Base-by-base conservation (phyloP, 23 red algal species). In the Gracilariopsis chorda region DNA sequence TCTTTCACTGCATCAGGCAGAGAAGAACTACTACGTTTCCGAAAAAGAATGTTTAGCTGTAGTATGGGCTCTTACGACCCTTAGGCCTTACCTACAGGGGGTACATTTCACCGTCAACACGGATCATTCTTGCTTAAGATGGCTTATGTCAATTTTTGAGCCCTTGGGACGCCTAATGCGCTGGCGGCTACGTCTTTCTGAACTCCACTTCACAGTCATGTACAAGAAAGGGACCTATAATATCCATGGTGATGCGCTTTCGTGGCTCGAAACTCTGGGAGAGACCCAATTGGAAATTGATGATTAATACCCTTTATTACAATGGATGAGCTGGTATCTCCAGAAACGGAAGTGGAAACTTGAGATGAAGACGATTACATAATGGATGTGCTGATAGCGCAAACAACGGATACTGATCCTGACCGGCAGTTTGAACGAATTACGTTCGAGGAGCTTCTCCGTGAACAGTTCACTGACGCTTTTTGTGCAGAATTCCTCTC, bases 21-120 rank as follows among this genome's bases (percentile, higher is more conserved):
- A 86, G 41, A 86, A 70, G 20, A 71, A 71, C 0, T 86, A 86
- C 44, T 86, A 57, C 4, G 36, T 33, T 4, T 46, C 52, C 13
- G 58, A 86, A 42, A 86, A 55, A 53, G 74, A 80, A 46, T 40
- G 34, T 9, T 28, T 80, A 4, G 74, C 44, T 53, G 44, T 80
- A 4, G 42, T 80, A 8, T 80, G 74, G 40, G 41, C 74, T 6
- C 12, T 80, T 7, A 20, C 28, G 16, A 51, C 32, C 39, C 42
- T 80, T 14, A 14, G 74, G 3, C 74, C 11, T 28, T 80, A 4
- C 40, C 74, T 80, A 20, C 3, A 46, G 9, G 74, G 74, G 19
- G 48, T 35, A 20, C 12, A 35, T 19, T 80, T 80, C 16, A 80
- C 74, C 42, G 48, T 80, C 2, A 27, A 51, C 74, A 45, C 6